Evolutionary conservation across 2,329 filamentous ascomycete species (phyloP).

Genomic region (Plectosphaerella cucumerina): DNA sequence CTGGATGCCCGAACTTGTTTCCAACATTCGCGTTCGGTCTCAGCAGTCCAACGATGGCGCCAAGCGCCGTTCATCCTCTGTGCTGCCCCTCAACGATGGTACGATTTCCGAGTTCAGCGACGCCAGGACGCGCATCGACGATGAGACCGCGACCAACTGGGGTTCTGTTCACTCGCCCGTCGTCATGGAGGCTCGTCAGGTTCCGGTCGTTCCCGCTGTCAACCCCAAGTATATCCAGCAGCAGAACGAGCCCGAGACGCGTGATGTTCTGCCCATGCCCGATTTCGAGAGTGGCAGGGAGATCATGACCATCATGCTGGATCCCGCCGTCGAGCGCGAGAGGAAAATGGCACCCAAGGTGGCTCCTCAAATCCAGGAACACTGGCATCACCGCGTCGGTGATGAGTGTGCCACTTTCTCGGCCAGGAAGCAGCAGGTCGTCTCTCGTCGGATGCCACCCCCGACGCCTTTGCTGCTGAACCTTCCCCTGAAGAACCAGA

Average conservation of each 20-base stretch:
- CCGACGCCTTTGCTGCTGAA: constrained; percentile 52
- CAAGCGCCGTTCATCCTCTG: constrained; percentile 46
- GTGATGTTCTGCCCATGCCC: too few species aligned
- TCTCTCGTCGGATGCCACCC: constrained; percentile 48
- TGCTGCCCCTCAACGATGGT: constrained; percentile 38
- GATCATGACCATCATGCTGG: constrained; percentile 41
- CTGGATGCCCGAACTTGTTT: constrained; percentile 31
- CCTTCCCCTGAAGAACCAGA: constrained; percentile 32
- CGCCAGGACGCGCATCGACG: constrained; percentile 25
- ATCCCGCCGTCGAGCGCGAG: constrained; percentile 21
- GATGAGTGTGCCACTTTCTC: constrained; percentile 58
- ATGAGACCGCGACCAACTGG: constrained; percentile 42
- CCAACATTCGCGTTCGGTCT: not conserved
- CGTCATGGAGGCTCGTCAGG: constrained; percentile 34
- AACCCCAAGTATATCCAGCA: constrained; percentile 2
- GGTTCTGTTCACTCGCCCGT: constrained; percentile 47
- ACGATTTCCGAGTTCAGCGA: constrained; percentile 28
- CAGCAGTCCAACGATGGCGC: constrained; percentile 19
- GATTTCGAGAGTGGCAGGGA: constrained; percentile 18
- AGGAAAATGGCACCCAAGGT: constrained; percentile 10
- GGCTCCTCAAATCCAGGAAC: constrained; percentile 13
- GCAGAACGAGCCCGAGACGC: constrained; percentile 16
- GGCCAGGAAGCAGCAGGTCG: constrained; percentile 38
- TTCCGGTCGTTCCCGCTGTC: constrained; percentile 24
- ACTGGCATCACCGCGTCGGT: constrained; percentile 55